Base-by-base conservation (phyloP, 495 filamentous ascomycete species). In the Trichoderma asperelloides region DNA sequence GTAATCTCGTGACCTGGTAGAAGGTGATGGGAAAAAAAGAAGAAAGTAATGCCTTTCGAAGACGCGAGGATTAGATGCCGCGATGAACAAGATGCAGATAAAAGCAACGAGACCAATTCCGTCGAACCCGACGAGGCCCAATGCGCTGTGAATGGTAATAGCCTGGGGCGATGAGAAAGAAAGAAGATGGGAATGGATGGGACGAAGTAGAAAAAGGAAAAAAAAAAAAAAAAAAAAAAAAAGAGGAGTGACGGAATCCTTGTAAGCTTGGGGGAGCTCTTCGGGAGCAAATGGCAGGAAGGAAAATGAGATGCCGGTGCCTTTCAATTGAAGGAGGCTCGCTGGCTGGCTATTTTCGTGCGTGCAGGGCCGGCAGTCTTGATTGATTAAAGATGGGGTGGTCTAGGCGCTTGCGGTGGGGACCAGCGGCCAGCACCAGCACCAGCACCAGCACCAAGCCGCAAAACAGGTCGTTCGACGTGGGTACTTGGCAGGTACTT, bases 281-380 rank as follows among this genome's bases (percentile, higher is more conserved):
- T 21, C 47, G 6, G 47, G 47, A 51, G 47, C 47, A 51, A 51
- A 18, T 51, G 47, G 55, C 23, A 60, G 25, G 16, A 60, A 60
- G 30, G 25, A 30, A 60, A 60, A 60, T 30, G 23, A 30, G 55
- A 18, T 30, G 55, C 55, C 55, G 55, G 55, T 60, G 55, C 55
- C 55, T 60, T 60, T 60, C 25, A 21, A 60, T 60, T 60, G 25
- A 60, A 60, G 55, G 55, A 60, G 55, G 55, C 55, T 60, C 55
- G 33, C 33, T 37, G n/a, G n/a, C 33, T 37, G 5, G 55, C 55
- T 60, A 60, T 60, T 60, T 60, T 60, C 9, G 55, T 60, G 55
- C 25, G 55, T 21, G 55, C 55, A 60, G 55, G 55, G 55, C 55
- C 55, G 27, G 55, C 55, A 60, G 55, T 60, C 47, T 51, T 51